Evolutionary conservation across 2,329 filamentous ascomycete species (phyloP).

Genomic region (Acrodontium crateriforme): DNA sequence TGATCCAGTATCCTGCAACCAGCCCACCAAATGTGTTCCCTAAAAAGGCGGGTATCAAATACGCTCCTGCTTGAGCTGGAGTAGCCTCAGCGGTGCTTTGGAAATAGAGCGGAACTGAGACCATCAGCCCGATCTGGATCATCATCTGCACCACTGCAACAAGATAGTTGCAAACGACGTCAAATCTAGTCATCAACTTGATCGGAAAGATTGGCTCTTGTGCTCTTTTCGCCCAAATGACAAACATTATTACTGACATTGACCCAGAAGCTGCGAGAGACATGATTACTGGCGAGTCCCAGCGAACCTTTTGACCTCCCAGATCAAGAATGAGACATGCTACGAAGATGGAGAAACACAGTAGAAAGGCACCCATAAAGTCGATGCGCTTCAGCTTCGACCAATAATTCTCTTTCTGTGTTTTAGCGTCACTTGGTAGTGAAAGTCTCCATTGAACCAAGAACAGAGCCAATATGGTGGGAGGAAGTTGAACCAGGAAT

Average conservation of each 20-base stretch:
- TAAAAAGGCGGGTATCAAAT: conserved; percentile 52
- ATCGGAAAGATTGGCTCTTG: conserved; percentile 43
- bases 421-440: conserved; percentile 7
- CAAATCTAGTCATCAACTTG: conserved; percentile 35
- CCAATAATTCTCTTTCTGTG: too few species aligned
- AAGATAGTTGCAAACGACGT: conserved; percentile 40
- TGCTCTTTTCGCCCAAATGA: conserved; percentile 10
- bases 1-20: conserved; percentile 43
- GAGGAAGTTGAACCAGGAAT: conserved; percentile 44
- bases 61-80: conserved; percentile 43
- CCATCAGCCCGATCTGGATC: conserved; percentile 50
- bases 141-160: conserved; percentile 40
- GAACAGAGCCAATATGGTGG: conserved; percentile 37
- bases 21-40: conserved; percentile 55
- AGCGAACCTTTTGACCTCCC: conserved; percentile 30
- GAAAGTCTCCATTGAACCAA: conserved; percentile 27
- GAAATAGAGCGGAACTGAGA: conserved; percentile 55
- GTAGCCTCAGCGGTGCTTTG: conserved; percentile 46
- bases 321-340: conserved; percentile 36
- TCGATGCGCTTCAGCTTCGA: conserved; percentile 41
- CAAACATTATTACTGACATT: conserved; percentile 7
- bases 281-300: conserved; percentile 23
- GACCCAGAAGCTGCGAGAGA: conserved; percentile 4
- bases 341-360: conserved; percentile 29
- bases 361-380: conserved; percentile 40